A percentile compares a stretch with the other conserved stretches of the same genome.
phyloP scores from a whole-genome alignment of 306 rosid species.

The Prunus mume region DNA sequence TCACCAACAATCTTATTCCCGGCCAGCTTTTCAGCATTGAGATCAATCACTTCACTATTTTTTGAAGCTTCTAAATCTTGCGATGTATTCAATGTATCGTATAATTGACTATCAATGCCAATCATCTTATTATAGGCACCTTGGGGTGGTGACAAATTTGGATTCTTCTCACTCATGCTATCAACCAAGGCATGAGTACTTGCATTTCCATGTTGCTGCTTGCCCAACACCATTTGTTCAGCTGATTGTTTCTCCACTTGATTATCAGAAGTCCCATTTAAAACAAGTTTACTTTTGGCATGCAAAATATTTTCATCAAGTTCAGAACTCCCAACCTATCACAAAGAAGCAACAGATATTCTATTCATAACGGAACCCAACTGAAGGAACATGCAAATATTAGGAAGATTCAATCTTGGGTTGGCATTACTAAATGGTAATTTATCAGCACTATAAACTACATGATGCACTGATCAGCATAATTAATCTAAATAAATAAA shows the following conservation, averaged over 20 bases:
- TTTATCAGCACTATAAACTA: neutral
- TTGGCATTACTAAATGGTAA: neutral
- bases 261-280: constrained; percentile 39
- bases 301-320: constrained; percentile 32
- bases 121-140: constrained; percentile 40
- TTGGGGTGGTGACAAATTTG: constrained; percentile 34
- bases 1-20: constrained; percentile 40
- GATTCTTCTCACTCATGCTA: constrained; percentile 41
- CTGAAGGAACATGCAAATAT: neutral
- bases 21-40: constrained; percentile 47
- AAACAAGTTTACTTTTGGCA: constrained; percentile 40
- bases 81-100: constrained; percentile 44
- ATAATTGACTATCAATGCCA: constrained; percentile 38
- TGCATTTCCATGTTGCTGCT: constrained; percentile 39
- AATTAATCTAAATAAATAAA: neutral
- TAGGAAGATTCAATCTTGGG: neutral
- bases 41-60: constrained; percentile 42
- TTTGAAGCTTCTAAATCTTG: constrained; percentile 58
- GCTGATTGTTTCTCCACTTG: constrained; percentile 41
- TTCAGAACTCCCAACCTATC: constrained; percentile 55
- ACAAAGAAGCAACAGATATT: constrained; percentile 32
- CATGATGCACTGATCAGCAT: neutral
- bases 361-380: constrained; percentile 12
- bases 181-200: constrained; percentile 41
- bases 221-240: constrained; percentile 39